A percentile compares a stretch with the other conserved stretches of the same genome.
phyloP scores from a whole-genome alignment of 305 asterid genomes.

The Ilex paraguariensis region DNA sequence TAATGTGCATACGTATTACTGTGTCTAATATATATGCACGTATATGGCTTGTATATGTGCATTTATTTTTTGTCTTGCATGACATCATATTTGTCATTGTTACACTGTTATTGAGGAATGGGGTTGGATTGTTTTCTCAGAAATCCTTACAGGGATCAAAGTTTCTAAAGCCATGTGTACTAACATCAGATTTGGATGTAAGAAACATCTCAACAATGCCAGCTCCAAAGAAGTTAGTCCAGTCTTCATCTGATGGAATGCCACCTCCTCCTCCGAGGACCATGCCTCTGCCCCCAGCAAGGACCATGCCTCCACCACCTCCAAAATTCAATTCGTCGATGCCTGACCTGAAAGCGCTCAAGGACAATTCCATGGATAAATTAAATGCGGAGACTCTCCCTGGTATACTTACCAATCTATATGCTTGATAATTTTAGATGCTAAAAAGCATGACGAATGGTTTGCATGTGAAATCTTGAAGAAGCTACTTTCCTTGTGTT shows the following conservation, averaged over 20 bases:
- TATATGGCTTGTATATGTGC: background rate
- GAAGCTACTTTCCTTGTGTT: too few relatives aligned
- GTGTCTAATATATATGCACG: background rate
- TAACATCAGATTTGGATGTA: slow-evolving; percentile 64
- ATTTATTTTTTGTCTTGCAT: too few relatives aligned
- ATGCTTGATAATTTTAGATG: background rate
- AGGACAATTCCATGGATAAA: slow-evolving; percentile 19
- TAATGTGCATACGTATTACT: background rate
- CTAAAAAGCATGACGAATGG: too few relatives aligned
- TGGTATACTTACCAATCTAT: slow-evolving; percentile 35
- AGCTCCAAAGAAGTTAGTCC: slow-evolving; percentile 34
- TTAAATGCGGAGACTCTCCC: slow-evolving; percentile 51
- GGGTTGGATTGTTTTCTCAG: slow-evolving; percentile 45
- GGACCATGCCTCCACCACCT: slow-evolving; percentile 26
- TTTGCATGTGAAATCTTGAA: too few relatives aligned
- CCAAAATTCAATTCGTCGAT: slow-evolving; percentile 45
- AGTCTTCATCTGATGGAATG: slow-evolving; percentile 36
- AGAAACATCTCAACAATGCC: slow-evolving; percentile 28
- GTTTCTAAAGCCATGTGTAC: slow-evolving; percentile 60
- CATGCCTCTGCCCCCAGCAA: slow-evolving; percentile 26
- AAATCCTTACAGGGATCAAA: slow-evolving; percentile 66
- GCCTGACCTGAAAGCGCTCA: slow-evolving; percentile 19
- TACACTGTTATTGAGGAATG: slow-evolving; percentile 39
- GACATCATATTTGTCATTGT: background rate
- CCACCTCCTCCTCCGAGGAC: slow-evolving; percentile 43